Evolutionary conservation across 257 asterid species (phyloP).

Genomic region (Nicotiana knightiana): DNA sequence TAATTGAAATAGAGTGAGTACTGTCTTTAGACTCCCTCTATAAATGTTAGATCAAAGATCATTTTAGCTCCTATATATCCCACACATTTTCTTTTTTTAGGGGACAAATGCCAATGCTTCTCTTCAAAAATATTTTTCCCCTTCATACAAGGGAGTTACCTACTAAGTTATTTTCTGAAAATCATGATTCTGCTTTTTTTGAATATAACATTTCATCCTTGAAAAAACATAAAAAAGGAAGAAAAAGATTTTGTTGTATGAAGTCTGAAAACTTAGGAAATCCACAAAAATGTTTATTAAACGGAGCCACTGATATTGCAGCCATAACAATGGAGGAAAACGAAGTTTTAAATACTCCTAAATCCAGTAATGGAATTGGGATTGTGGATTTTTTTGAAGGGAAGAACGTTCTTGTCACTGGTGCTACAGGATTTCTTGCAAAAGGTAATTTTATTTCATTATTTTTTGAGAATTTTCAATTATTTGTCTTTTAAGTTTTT

Average conservation of each 20-base stretch:
- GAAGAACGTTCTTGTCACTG: slow-evolving; percentile 51
- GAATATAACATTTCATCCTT: neutral
- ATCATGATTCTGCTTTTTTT: neutral
- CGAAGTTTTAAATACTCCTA: neutral
- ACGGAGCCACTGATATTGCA: neutral
- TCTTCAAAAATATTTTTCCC: neutral
- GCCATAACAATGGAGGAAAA: neutral
- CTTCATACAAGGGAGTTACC: neutral
- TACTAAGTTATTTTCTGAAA: neutral
- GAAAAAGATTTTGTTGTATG: neutral
- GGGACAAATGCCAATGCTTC: neutral
- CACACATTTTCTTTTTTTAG: neutral
- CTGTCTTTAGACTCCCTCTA: neutral
- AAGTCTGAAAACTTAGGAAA: neutral
- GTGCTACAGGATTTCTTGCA: slow-evolving; percentile 68
- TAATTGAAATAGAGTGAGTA: too few relatives aligned
- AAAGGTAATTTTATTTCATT: slow-evolving; percentile 35
- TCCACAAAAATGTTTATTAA: neutral
- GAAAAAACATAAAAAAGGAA: neutral
- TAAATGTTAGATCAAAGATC: neutral
- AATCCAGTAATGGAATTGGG: slow-evolving; percentile 36
- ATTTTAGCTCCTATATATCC: neutral
- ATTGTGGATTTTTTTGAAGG: slow-evolving; percentile 41
- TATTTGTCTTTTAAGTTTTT: too few relatives aligned
- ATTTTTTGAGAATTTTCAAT: too few relatives aligned